Base-by-base conservation (phyloP, 2,329 filamentous ascomycete species). In the Fusarium graminum region DNA sequence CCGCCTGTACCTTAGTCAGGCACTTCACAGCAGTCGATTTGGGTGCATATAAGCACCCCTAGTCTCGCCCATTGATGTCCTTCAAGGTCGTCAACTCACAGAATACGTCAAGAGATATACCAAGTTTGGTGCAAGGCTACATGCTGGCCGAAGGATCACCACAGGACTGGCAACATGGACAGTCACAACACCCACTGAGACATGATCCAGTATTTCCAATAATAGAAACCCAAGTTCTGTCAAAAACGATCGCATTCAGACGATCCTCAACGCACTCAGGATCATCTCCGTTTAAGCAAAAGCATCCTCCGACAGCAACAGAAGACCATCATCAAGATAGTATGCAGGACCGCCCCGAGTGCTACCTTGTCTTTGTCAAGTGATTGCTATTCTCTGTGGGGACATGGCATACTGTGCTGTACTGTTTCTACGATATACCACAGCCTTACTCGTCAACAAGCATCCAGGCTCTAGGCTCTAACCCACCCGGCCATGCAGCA, bases 341-440 rank as follows among this genome's bases (percentile, higher is more conserved):
- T 11, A 66, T 42, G 41, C 22, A 46, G 42, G 26, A 25, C 52
- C 17, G 28, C 34, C 49, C 34, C 42, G 40, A 44, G 38, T 60
- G 39, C 46, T 26, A 36, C 40, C 25, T 38, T 22, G 22, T 22
- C 22, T 38, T 41, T 36, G 44, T 58, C 65, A 65, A 68, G 64
- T 65, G 51, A 68, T 43, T 40, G 19, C 34, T 25, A 46, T 50
- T 25, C 19, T 65, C 36, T 53, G 59, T 65, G 59, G 54, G 19
- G 49, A 44, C 36, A 30, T 32, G 26, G 19, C n/a, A 36, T 58
- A 44, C 25, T 14, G 17, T 43, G 34, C 22, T 34, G 16, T 14
- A 44, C 39, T 38, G 17, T 40, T 28, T 39, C 14, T 25, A 52
- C 29, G 39, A 38, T 40, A 42, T 30, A n/a, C 34, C 22, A 19